Base-by-base conservation (phyloP, 1,284 basidiomycete genomes). In the Pseudozyma tsukubaensis region DNA sequence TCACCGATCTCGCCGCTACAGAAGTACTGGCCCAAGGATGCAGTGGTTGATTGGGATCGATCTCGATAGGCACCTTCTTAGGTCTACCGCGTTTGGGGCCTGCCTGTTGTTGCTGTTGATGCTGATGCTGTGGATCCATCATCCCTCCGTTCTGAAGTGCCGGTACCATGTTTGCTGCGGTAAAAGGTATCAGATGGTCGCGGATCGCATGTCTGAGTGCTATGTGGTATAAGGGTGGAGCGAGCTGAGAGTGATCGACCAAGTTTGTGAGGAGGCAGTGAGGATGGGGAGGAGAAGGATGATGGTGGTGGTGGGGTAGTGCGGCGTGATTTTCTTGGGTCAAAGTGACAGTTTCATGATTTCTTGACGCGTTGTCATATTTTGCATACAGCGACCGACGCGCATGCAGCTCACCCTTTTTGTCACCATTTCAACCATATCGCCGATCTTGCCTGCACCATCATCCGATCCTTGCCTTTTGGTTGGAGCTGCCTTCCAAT, bases 1-100 rank as follows among this genome's bases (percentile, higher is more conserved):
- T 58, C 3, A 12, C 54, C 12, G 21, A 44, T 1, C 18, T 42
- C 12, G 34, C 19, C 39, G 42, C 13, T 35, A 37, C 45, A 1
- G 44, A 51, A 4, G 45, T 47, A 40, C 19, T 60, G 1, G 67
- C 67, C 67, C 67, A 70, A 12, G 67, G 67, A 57, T 70, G 67
- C 0, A 70, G 39, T 10, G 67, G 67, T 24, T 51, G 45, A 7
- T 40, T 51, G 5, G 58, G 34, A n/a, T 70, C 61, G 36, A 70
- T 59, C 19, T 58, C 34, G 11, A 51, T 40, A 34, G 59, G 51
- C 7, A 44, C 18, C 19, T 60, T 60, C 37, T 57, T 60, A 52
- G 57, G 50, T 42, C 58, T 39, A 3, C 57, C 53, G 5, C 52
- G 58, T 29, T 34, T n/a, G 47, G n/a, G 55, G 55, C 19, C n/a